Conservation (phyloP, 352 stramenopile species). For the Phytophthora pluvialis region DNA sequence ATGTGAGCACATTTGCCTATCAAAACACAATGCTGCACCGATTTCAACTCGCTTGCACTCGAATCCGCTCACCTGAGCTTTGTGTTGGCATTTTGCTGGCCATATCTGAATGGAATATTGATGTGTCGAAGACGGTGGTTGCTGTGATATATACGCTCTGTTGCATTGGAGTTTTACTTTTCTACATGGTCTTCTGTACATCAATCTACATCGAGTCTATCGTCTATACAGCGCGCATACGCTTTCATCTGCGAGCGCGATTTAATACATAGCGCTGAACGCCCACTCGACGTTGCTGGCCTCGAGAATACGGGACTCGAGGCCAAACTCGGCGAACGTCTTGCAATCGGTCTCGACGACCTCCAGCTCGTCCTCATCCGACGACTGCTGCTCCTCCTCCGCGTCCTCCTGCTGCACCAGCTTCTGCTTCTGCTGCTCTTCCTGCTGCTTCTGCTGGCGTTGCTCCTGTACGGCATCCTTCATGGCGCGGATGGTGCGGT, state of each 20-base stretch:
- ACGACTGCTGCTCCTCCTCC: background rate
- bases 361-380: constrained; percentile 21
- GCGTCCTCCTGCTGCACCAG: constrained; percentile 6
- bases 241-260: constrained; percentile 22
- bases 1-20: constrained; percentile 14
- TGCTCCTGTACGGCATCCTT: constrained; percentile 69
- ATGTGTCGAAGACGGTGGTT: background rate
- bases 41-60: background rate
- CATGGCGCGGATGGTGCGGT: constrained; percentile 82
- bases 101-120: constrained; percentile 15
- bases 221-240: constrained; percentile 14
- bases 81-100: constrained; percentile 1
- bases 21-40: constrained; percentile 1
- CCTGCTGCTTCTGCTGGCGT: constrained; percentile 40
- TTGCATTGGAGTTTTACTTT: constrained; percentile 33
- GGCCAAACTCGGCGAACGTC: constrained; percentile 80
- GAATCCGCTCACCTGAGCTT: background rate
- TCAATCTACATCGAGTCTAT: constrained; percentile 34
- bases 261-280: constrained; percentile 82
- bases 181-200: constrained; percentile 40
- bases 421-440: constrained; percentile 23
- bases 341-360: constrained; percentile 35
- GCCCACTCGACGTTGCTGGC: constrained; percentile 76
- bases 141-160: constrained; percentile 17
- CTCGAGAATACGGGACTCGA: constrained; percentile 66